A percentile compares a stretch with the other conserved stretches of the same genome.
Evolutionary conservation across 305 asterid species (phyloP).

Genomic region (Solanum aculeatissimum): DNA sequence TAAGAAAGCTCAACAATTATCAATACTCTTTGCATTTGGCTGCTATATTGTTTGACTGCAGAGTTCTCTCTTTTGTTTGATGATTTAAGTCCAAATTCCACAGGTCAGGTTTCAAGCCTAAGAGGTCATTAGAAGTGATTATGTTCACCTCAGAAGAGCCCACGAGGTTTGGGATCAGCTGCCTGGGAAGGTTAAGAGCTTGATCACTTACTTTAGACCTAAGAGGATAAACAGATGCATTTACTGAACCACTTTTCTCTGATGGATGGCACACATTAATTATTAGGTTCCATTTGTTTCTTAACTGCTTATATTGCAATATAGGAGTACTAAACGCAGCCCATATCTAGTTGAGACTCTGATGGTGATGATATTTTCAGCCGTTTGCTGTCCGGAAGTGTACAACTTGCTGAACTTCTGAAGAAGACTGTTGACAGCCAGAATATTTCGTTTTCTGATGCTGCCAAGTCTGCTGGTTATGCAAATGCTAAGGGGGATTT

Average conservation of each 20-base stretch:
- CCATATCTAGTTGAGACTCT: not conserved
- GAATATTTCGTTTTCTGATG: conserved; percentile 53
- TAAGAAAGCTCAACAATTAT: not conserved
- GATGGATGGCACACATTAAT: not conserved
- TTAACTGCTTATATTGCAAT: not conserved
- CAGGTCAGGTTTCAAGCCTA: conserved; percentile 82
- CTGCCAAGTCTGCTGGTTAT: conserved; percentile 74
- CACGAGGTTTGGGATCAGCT: conserved; percentile 89
- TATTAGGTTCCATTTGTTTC: not conserved
- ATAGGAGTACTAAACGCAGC: not conserved
- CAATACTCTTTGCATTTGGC: not conserved
- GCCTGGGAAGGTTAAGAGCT: conserved; percentile 75
- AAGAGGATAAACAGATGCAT: not conserved
- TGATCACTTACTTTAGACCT: not conserved
- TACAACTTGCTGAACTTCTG: conserved; percentile 48
- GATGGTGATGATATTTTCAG: conserved; percentile 38
- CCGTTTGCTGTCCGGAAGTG: conserved; percentile 79
- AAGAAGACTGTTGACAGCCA: conserved; percentile 54
- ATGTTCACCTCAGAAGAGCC: conserved; percentile 99
- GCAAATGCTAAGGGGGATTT: conserved; percentile 26
- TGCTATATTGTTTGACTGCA: not conserved
- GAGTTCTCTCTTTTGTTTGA: not conserved
- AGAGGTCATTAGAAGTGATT: conserved; percentile 83
- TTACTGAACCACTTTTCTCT: not conserved
- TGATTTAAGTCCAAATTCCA: not conserved